Evolutionary conservation across 2,329 filamentous ascomycete species (phyloP), one percentile per base, ranked within the genome.

Genomic region (Fusarium pseudoanthophilum): DNA sequence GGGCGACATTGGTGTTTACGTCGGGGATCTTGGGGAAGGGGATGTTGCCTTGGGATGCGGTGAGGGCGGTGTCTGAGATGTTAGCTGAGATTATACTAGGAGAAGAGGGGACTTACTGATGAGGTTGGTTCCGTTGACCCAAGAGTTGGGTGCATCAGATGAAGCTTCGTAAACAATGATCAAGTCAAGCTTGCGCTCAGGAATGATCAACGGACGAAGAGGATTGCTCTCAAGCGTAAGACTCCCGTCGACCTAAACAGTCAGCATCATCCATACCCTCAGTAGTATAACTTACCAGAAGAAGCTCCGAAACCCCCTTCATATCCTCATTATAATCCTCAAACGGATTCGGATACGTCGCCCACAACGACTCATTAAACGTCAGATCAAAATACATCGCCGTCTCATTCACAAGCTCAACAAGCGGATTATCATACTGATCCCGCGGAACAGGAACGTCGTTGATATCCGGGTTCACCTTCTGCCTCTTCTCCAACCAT

Each of bases 151-250:
- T 0, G 78, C 68, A 16, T 80, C 79, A 0, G 73, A 74, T 4
- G 79, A 79, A 21, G 78, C 77, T 46, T 82, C 80, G 39, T 80
- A 82, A 0, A 79, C 76, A 26, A 82, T 78, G 40, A 82, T 78
- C 24, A 82, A 70, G 30, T 79, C 76, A 9, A 79, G 58, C 2
- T 67, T 55, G 3, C 80, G 74, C 2, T 75, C 75, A 1, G 79
- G 79, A 18, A 79, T 72, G 21, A 82, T 80, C 0, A 79, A 51
- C 1, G 75, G 75, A 0, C 78, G 77, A 1, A 82, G 68, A 1
- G 79, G 79, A 9, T 81, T 78, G 0, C 70, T 78, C 52, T 82
- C 79, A 1, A 80, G 78, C 0, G 75, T 65, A 28, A 82, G 75
- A 56, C 79, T 79, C 2, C 80, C 79, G 34, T 83, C 81, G 1